Evolutionary conservation across 345 rosid species (phyloP).

Genomic region (Psidium guajava): DNA sequence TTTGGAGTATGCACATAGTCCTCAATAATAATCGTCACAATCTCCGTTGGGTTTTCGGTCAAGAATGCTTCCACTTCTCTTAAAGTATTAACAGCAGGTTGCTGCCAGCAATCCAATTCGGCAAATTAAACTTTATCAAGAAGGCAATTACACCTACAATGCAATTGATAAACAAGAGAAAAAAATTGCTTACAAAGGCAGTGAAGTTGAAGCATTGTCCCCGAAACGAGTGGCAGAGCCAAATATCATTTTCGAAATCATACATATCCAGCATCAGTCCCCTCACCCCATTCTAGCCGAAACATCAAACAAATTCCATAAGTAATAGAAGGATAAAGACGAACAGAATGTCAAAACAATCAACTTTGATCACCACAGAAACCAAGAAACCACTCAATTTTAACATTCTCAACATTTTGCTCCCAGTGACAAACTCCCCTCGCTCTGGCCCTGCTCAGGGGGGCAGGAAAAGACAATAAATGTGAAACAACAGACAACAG

Average conservation of each 20-base stretch:
- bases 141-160: neutral
- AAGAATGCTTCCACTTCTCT: slow-evolving; percentile 86
- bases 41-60: slow-evolving; percentile 67
- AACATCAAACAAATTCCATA: slow-evolving; percentile 4
- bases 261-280: slow-evolving; percentile 98
- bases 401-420: neutral
- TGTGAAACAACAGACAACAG: neutral
- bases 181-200: slow-evolving; percentile 59
- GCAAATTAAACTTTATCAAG: neutral
- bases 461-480: neutral
- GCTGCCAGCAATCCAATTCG: slow-evolving; percentile 29
- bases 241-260: slow-evolving; percentile 68
- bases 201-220: slow-evolving; percentile 98
- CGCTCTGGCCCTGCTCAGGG: neutral
- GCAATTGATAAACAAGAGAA: neutral
- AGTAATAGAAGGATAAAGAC: neutral
- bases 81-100: slow-evolving; percentile 84
- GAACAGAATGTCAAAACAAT: neutral
- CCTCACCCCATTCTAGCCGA: slow-evolving; percentile 82
- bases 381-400: neutral
- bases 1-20: slow-evolving; percentile 90
- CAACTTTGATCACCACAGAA: neutral
- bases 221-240: slow-evolving; percentile 94
- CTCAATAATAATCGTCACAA: slow-evolving; percentile 82
- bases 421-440: neutral